phyloP scores from a whole-genome alignment of 2,329 filamentous ascomycete genomes.

The Diaporthe sp. region DNA sequence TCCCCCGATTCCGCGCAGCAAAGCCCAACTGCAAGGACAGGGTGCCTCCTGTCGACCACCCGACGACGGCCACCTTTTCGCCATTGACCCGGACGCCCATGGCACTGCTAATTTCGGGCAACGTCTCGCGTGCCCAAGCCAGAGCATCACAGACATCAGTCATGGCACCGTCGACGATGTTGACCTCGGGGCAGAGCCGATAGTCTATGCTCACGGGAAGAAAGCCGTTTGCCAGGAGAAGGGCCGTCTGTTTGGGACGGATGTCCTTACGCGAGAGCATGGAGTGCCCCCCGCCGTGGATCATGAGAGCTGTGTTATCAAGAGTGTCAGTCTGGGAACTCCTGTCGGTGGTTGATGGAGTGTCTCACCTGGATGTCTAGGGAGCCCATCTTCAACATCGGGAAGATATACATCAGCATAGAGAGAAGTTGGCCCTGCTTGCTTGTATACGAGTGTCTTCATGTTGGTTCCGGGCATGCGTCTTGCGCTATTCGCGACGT shows the following conservation, averaged over 20 bases:
- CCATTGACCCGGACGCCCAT: slow-evolving; percentile 34
- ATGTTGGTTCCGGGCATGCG: slow-evolving; percentile 20
- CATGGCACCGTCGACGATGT: slow-evolving; percentile 56
- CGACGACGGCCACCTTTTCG: slow-evolving; percentile 51
- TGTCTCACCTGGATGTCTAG: slow-evolving; percentile 25
- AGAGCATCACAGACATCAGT: slow-evolving; percentile 55
- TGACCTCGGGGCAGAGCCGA: slow-evolving; percentile 59
- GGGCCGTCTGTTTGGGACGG: slow-evolving; percentile 47
- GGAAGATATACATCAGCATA: slow-evolving; percentile 48
- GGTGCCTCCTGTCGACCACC: slow-evolving; percentile 60
- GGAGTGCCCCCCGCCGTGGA: slow-evolving; percentile 56
- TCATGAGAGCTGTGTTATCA: slow-evolving; percentile 48
- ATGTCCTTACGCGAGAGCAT: slow-evolving; percentile 51
- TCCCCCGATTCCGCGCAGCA: slow-evolving; percentile 42
- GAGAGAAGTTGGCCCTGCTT: slow-evolving; percentile 33
- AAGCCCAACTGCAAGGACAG: slow-evolving; percentile 56
- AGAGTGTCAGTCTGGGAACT: background rate
- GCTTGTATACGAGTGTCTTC: slow-evolving; percentile 39
- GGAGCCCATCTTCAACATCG: background rate
- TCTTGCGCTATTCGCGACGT: background rate
- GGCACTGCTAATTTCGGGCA: slow-evolving; percentile 39
- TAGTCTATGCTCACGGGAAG: slow-evolving; percentile 61
- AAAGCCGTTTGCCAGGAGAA: slow-evolving; percentile 51
- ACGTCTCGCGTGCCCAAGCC: slow-evolving; percentile 36
- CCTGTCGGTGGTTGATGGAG: slow-evolving; percentile 32